Base-by-base conservation (phyloP, 2,329 filamentous ascomycete genomes). In the Dactylonectria estremocensis region DNA sequence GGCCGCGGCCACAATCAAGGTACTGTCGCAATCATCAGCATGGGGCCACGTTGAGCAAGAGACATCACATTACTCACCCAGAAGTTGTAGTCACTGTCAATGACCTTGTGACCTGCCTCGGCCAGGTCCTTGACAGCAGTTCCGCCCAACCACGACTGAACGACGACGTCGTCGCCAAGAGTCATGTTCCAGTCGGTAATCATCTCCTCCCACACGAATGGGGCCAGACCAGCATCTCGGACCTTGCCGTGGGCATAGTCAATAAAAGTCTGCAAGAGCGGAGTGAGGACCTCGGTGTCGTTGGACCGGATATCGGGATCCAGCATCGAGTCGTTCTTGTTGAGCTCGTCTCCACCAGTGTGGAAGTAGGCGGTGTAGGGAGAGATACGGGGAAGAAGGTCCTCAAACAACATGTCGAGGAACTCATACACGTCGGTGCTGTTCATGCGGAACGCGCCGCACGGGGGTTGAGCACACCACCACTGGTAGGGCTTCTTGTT, bases 171-270 rank as follows among this genome's bases (percentile, higher is more conserved):
- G 14, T 86, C 80, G 2, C 90, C 90, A 6, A 97, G 82, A 0
- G 88, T 92, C 52, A 96, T 82, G 77, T 95, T 93, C 92, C 93
- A 97, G 24, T 90, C 85, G 10, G 93, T 83, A 1, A 94, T 84
- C 86, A 96, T 94, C 80, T 97, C 95, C 79, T 97, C 94, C 95
- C 95, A 97, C 1, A 95, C 93, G 22, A 97, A 83, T 0, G 94
- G 93, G 5, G 87, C 88, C 58, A 97, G 82, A 5, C 91, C 91
- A 6, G 87, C 85, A 49, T 86, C 82, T 52, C 89, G 84, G 46
- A 96, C 85, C 52, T 90, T 88, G 33, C 81, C 84, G 79, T 95
- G 92, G 74, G 91, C 90, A 71, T 87, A 86, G 78, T 93, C 88
- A 69, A 97, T 84, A 77, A 97, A 94, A 64, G 87, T 89, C 78